Conservation (phyloP, 805 yeast species). For the Kuraishia capsulata region DNA sequence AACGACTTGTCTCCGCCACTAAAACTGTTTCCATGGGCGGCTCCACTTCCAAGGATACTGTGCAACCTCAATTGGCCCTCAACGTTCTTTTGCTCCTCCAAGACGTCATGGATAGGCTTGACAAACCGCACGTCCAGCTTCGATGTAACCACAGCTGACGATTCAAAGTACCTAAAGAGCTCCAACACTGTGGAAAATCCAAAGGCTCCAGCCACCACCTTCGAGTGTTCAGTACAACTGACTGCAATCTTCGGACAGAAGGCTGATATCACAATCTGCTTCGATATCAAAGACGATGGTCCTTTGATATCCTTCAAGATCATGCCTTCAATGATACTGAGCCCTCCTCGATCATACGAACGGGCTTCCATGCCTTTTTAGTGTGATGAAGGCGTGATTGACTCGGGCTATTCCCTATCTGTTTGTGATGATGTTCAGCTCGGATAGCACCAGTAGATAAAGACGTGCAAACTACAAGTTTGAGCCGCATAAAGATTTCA, state of each 20-base stretch:
- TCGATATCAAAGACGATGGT: conserved; percentile 15
- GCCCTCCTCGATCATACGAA: background rate
- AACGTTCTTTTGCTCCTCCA: conserved; percentile 11
- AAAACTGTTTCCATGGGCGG: conserved; percentile 4
- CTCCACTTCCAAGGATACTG: conserved; percentile 6
- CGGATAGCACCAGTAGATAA: too few relatives aligned
- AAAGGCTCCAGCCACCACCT: conserved; percentile 10
- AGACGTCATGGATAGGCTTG: conserved; percentile 14
- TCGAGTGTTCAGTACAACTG: conserved; percentile 13
- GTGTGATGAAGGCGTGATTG: too few relatives aligned
- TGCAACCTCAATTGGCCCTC: conserved; percentile 8
- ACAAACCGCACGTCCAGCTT: conserved; percentile 17
- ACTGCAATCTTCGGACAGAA: conserved; percentile 24
- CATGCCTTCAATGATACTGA: background rate
- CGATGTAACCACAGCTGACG: conserved; percentile 2
- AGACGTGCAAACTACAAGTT: too few relatives aligned
- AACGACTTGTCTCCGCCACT: conserved; percentile 3
- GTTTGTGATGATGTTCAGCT: too few relatives aligned
- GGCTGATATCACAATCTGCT: conserved; percentile 17
- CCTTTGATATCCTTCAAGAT: conserved; percentile 11
- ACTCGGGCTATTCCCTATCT: too few relatives aligned
- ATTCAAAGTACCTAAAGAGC: conserved; percentile 19
- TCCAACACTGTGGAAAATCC: conserved; percentile 12
- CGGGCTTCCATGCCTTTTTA: background rate
- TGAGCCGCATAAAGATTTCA: too few relatives aligned